phyloP scores from a whole-genome alignment of 225 moss, liverwort and hornwort species.

The Sphagnum contortum region DNA sequence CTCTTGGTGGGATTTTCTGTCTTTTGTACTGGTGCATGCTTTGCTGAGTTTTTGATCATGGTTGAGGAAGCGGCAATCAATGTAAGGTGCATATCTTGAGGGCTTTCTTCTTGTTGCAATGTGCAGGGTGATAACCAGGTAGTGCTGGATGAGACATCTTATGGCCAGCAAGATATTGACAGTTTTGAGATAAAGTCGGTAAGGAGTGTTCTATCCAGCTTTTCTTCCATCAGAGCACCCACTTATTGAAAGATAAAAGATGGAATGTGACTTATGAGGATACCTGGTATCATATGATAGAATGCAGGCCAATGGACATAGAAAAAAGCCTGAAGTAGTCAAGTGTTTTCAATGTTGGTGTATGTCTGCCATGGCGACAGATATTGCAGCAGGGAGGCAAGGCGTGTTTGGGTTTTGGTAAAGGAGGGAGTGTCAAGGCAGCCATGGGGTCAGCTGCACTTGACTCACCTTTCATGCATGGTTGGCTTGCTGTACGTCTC shows the following conservation, averaged over 20 bases:
- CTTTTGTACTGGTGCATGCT: not conserved
- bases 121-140: conserved; percentile 5
- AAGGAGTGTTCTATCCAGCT: not conserved
- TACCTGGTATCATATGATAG: too few species aligned
- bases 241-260: too few species aligned
- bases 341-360: too few species aligned
- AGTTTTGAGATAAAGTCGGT: conserved; percentile 3
- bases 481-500: conserved; percentile 26
- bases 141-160: conserved; percentile 1
- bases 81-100: not conserved
- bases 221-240: too few species aligned
- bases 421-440: conserved; percentile 17
- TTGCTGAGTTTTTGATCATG: not conserved
- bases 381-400: conserved; percentile 28
- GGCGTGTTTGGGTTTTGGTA: conserved; percentile 39
- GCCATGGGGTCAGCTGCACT: conserved; percentile 32
- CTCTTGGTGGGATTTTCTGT: conserved; percentile 9
- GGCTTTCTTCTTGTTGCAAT: not conserved
- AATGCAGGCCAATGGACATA: too few species aligned
- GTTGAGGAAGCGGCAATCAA: not conserved
- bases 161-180: not conserved
- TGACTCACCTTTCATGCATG: conserved; percentile 22
- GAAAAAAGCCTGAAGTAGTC: too few species aligned
- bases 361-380: conserved; percentile 10
- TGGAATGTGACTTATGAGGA: too few species aligned